Base-by-base conservation (phyloP, 2,329 filamentous ascomycete species). In the Stachybotrys chartarum region DNA sequence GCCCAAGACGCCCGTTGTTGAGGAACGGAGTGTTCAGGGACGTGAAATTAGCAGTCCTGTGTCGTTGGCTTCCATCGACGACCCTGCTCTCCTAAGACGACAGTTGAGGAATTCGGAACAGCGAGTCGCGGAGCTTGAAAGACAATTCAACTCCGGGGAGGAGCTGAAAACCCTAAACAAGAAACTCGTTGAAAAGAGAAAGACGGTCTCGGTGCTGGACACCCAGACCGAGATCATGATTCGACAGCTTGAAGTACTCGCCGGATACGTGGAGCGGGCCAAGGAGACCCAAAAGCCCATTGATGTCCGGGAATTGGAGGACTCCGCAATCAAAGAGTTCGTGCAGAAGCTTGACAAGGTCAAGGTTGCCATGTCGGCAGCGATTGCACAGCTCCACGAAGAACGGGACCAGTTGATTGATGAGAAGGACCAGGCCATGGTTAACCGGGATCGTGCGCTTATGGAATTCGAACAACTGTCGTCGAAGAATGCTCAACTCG, bases 151-250 rank as follows among this genome's bases (percentile, higher is more conserved):
- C 51, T 80, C 79, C 3, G 83, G 85, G 60, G 84, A 84, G 61
- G 82, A 84, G 56, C 70, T 86, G 30, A 88, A 88, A 72, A 87
- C 86, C 63, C 84, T 95, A 32, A 95, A 95, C 71, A 91, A 88
- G 63, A 93, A 92, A 68, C 77, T 97, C 30, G 81, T 89, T 42
- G 92, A 97, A 72, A 97, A 97, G 76, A 83, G 94, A 56, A 96
- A 95, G 65, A 97, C 94, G 0, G 94, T 99, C 69, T 93, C 93
- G 7, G 89, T 95, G 17, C 78, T 97, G 53, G 93, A 97, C 68
- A 93, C 92, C 0, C 91, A 97, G 72, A 91, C 91, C 52, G 93
- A 97, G 72, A 92, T 97, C 70, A 93, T 96, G 73, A 90, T 97
- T 64, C 87, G 90, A 46, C 91, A 97, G 70, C 78, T 97, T 17